Percentiles rank a stretch among this genome's conserved stretches.
phyloP scores from a whole-genome alignment of 2,329 filamentous ascomycete species.

The Aspergillus versicolor region DNA sequence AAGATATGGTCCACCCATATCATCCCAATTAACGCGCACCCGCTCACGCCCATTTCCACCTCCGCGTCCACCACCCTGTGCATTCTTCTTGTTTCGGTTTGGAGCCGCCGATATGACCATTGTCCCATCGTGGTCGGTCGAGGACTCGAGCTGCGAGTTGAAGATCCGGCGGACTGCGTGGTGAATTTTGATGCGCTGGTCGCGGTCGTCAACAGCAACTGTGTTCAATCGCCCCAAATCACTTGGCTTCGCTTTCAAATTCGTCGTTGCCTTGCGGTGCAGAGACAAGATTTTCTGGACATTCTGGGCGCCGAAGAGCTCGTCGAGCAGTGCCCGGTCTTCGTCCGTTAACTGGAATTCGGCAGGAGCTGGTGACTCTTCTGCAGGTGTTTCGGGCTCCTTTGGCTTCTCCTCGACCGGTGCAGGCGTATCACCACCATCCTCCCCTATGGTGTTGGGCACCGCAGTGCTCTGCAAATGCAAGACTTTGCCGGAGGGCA shows the following conservation, averaged over 20 bases:
- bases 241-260: constrained; percentile 56
- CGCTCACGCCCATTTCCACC: constrained; percentile 29
- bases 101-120: constrained; percentile 56
- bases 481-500: constrained; percentile 70
- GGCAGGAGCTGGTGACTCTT: constrained; percentile 17
- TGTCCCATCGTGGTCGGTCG: constrained; percentile 68
- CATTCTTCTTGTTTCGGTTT: constrained; percentile 33
- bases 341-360: constrained; percentile 42
- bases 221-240: constrained; percentile 57
- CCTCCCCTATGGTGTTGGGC: constrained; percentile 18
- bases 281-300: constrained; percentile 55
- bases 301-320: constrained; percentile 53
- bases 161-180: constrained; percentile 74
- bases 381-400: constrained; percentile 12
- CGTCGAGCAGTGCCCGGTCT: constrained; percentile 45
- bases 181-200: constrained; percentile 63
- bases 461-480: constrained; percentile 60
- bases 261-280: constrained; percentile 53
- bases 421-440: constrained; percentile 10
- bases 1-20: constrained; percentile 74
- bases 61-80: constrained; percentile 29
- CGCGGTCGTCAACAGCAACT: constrained; percentile 59
- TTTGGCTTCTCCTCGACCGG: constrained; percentile 12
- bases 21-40: constrained; percentile 59
- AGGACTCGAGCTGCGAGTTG: constrained; percentile 72